Base-by-base conservation (phyloP, 2,329 filamentous ascomycete species). In the Colletotrichum gigasporum region DNA sequence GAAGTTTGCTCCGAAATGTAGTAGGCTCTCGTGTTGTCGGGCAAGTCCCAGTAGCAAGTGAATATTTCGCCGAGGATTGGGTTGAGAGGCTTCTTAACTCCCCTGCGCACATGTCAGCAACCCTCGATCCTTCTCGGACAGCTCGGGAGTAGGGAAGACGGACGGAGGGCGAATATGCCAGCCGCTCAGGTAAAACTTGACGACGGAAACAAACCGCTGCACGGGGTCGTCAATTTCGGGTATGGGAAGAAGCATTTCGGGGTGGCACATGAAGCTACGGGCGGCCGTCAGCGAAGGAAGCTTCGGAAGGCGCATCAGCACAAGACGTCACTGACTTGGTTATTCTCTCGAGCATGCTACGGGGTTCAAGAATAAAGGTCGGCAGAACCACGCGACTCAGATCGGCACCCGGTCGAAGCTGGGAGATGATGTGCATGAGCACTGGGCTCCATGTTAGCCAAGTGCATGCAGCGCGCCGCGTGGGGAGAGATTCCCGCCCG, bases 131-230 rank as follows among this genome's bases (percentile, higher is more conserved):
- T 48, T 18, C 10, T 24, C 45, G 58, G 53, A n/a, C n/a, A 32
- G 67, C 47, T 64, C 45, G 16, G 35, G 6, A 22, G 58, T 44
- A 20, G 28, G 37, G 16, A 34, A 50, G 34, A 85, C 92, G 74
- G 87, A 97, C 93, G 94, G 92, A 74, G 96, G 96, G 79, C 95
- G 96, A 76, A 99, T 97, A 78, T 99, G 96, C 96, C 96, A 99
- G 72, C 96, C 96, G 78, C 94, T 97, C 44, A 99, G 84, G 78
- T 99, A 99, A 78, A 99, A 99, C 79, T 96, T 97, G 75, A 97
- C 93, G 51, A 99, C 96, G 12, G 94, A 92, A 28, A 98, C 89
- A 74, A 99, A 99, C 76, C 96, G 89, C 73, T 95, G 84, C 60
- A 93, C 83, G 1, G 96, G 95, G 73, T 99, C 95, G 53, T 98